A percentile compares a stretch with the other conserved stretches of the same genome.
Evolutionary conservation across 208 protist genomes (phyloP).

Genomic region (Wallacemonas rigidus): DNA sequence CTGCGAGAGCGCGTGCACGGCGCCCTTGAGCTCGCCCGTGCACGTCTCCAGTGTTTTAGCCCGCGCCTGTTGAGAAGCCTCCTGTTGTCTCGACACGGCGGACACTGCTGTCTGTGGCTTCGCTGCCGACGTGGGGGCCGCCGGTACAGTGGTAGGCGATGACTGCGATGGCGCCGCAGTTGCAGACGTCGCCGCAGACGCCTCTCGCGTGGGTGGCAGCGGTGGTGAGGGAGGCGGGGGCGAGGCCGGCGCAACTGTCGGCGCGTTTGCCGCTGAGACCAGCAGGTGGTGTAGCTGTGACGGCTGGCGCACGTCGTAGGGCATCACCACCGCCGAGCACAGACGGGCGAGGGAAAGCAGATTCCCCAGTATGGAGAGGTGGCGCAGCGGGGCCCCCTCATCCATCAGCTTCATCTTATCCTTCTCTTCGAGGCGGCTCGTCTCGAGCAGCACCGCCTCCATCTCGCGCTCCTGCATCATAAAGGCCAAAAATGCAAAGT

Average conservation of each 20-base stretch:
- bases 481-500: slow-evolving; percentile 28
- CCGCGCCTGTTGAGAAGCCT: neutral
- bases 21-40: slow-evolving; percentile 13
- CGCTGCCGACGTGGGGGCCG: too few species aligned
- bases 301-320: slow-evolving; percentile 16
- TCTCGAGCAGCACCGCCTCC: slow-evolving; percentile 31
- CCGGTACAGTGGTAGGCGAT: too few species aligned
- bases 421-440: slow-evolving; percentile 20
- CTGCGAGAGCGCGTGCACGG: slow-evolving; percentile 18
- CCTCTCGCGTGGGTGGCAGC: neutral
- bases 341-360: slow-evolving; percentile 24
- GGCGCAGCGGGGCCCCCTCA: slow-evolving; percentile 23
- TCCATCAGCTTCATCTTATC: slow-evolving; percentile 24
- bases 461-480: slow-evolving; percentile 33
- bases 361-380: slow-evolving; percentile 6
- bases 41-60: slow-evolving; percentile 4
- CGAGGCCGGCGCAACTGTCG: neutral
- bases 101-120: too few species aligned
- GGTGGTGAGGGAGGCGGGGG: neutral
- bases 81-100: neutral
- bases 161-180: too few species aligned
- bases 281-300: neutral
- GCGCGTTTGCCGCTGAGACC: neutral
- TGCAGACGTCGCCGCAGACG: neutral
- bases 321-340: slow-evolving; percentile 18